Evolutionary conservation across 495 filamentous ascomycete species (phyloP).

Genomic region (Penicillium cosmopolitanum): DNA sequence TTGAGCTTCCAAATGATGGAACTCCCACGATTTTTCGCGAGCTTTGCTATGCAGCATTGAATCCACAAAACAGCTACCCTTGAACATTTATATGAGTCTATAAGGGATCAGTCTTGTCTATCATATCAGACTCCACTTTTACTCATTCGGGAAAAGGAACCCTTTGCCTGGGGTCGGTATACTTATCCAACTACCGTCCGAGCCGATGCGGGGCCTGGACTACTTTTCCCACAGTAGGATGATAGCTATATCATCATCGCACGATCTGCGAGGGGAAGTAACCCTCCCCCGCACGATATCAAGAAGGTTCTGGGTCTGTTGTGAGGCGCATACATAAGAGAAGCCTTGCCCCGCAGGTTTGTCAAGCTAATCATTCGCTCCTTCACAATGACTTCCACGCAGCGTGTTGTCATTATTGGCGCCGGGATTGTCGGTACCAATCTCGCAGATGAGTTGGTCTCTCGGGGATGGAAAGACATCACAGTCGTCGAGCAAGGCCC

Average conservation of each 20-base stretch:
- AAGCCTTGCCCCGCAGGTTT: slow-evolving; percentile 7
- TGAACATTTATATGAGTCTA: not conserved
- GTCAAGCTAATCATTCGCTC: slow-evolving; percentile 10
- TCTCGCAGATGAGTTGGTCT: slow-evolving; percentile 55
- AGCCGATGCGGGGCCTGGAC: slow-evolving; percentile 24
- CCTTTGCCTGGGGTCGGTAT: slow-evolving; percentile 19
- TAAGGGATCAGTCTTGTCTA: not conserved
- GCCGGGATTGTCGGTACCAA: slow-evolving; percentile 59
- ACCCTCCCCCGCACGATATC: slow-evolving; percentile 21
- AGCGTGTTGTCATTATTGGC: slow-evolving; percentile 55
- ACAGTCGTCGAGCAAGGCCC: slow-evolving; percentile 60
- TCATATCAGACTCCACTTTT: slow-evolving; percentile 2
- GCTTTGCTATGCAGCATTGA: not conserved
- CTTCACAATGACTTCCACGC: slow-evolving; percentile 26
- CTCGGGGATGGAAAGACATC: slow-evolving; percentile 53
- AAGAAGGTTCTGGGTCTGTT: slow-evolving; percentile 1
- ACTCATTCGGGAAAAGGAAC: slow-evolving; percentile 15
- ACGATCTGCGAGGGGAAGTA: slow-evolving; percentile 19
- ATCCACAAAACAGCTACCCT: not conserved
- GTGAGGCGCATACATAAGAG: slow-evolving; percentile 12
- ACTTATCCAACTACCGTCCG: slow-evolving; percentile 16
- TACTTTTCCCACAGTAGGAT: slow-evolving; percentile 6
- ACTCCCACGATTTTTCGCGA: not conserved
- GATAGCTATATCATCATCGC: slow-evolving; percentile 16
- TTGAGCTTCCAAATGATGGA: not conserved